Evolutionary conservation across 306 rosid species (phyloP).

Genomic region (Lathyrus sativus): DNA sequence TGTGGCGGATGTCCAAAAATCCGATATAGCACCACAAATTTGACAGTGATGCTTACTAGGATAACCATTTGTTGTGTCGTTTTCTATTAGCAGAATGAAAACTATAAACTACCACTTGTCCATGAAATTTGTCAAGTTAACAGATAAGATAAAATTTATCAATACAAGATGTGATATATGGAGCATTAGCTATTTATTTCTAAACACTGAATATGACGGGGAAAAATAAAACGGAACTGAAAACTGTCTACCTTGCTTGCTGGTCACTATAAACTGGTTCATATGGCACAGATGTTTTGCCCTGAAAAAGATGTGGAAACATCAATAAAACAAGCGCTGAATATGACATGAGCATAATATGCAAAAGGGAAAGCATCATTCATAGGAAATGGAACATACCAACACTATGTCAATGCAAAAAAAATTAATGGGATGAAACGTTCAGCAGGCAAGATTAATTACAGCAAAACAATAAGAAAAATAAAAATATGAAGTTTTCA

Average conservation of each 20-base stretch:
- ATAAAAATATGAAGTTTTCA: not conserved
- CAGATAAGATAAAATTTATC: slow-evolving; percentile 4
- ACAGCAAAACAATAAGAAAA: slow-evolving; percentile 14
- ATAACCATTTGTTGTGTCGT: not conserved
- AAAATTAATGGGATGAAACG: slow-evolving; percentile 9
- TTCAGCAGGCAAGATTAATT: slow-evolving; percentile 18
- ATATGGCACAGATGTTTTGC: slow-evolving; percentile 48
- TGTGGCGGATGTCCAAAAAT: too few species aligned
- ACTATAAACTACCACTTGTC: not conserved
- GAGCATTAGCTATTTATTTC: slow-evolving; percentile 3
- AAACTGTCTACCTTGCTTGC: slow-evolving; percentile 45
- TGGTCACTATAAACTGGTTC: slow-evolving; percentile 54
- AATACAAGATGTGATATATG: slow-evolving; percentile 2
- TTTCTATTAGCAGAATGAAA: not conserved
- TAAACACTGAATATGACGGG: slow-evolving; percentile 9
- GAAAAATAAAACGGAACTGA: slow-evolving; percentile 15
- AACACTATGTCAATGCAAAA: not conserved
- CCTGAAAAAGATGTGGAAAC: slow-evolving; percentile 39
- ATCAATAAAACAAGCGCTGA: slow-evolving; percentile 10
- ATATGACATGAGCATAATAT: not conserved
- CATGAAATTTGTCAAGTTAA: slow-evolving; percentile 16
- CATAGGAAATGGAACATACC: not conserved
- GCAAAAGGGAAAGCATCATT: too few species aligned
- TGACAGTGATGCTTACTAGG: not conserved
- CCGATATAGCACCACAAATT: too few species aligned